phyloP scores from a whole-genome alignment of 2,329 filamentous ascomycete genomes.

The Fusarium ambrosium region DNA sequence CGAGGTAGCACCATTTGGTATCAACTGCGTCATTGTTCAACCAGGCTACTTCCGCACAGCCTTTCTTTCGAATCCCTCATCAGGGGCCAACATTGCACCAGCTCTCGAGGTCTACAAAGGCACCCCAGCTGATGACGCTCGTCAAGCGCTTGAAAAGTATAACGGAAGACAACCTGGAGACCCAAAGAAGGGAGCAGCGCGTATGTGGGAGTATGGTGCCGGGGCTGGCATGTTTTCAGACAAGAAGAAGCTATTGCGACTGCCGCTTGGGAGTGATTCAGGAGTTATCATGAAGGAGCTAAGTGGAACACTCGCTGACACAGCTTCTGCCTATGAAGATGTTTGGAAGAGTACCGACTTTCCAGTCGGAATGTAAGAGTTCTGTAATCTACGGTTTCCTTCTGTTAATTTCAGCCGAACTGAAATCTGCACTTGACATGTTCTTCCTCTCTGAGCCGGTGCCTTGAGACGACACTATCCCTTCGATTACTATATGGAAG shows the following conservation, averaged over 20 bases:
- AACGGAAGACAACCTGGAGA: neutral
- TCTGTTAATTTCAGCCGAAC: no score
- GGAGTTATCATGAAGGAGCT: neutral
- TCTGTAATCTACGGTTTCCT: no score
- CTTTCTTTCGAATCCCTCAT: neutral
- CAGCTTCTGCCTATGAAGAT: neutral
- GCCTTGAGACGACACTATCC: no score
- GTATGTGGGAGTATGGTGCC: neutral
- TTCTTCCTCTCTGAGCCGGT: no score
- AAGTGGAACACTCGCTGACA: neutral
- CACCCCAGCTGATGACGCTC: neutral
- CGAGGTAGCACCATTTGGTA: neutral
- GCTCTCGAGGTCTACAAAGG: neutral
- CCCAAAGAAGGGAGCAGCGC: neutral
- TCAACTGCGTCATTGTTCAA: neutral
- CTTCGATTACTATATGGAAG: no score
- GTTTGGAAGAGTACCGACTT: neutral
- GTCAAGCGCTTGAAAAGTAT: neutral
- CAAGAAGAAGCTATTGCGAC: neutral
- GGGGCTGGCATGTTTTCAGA: neutral
- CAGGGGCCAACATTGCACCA: neutral
- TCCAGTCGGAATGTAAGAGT: neutral
- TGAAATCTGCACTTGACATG: no score
- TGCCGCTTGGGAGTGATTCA: neutral
- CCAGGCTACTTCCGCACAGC: neutral